phyloP scores from a whole-genome alignment of 371 early-diverging fungal species.

The Coemansia sp. region DNA sequence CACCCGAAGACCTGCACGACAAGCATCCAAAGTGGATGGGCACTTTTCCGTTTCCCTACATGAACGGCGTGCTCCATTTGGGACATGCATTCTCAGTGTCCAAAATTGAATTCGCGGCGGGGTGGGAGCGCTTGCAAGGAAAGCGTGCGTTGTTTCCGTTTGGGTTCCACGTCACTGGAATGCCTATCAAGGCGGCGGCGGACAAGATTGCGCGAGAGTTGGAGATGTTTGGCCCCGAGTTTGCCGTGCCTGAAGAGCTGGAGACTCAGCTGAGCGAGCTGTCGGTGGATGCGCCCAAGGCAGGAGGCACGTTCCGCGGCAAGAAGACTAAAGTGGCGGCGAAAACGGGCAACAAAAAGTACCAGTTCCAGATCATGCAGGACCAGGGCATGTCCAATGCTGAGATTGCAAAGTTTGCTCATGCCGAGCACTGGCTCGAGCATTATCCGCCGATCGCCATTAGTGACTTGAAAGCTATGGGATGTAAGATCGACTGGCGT shows the following conservation, averaged over 20 bases:
- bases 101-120: constrained; percentile 96
- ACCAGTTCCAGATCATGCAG: constrained; percentile 97
- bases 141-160: constrained; percentile 97
- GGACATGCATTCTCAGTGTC: constrained; percentile 98
- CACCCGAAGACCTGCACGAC: constrained; percentile 61
- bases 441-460: too few species aligned
- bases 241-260: constrained; percentile 62
- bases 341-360: constrained; percentile 82
- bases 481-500: constrained; percentile 97
- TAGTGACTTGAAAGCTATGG: constrained; percentile 88
- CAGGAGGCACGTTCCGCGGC: constrained; percentile 53
- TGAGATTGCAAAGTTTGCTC: constrained; percentile 94
- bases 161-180: constrained; percentile 99
- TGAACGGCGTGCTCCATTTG: constrained; percentile 99
- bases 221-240: constrained; percentile 87
- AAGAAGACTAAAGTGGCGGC: constrained; percentile 86
- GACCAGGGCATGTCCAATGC: constrained; percentile 84
- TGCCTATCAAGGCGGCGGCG: constrained; percentile 99
- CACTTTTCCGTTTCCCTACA: constrained; percentile 99
- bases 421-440: constrained; percentile 97
- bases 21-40: constrained; percentile 91
- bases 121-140: constrained; percentile 94
- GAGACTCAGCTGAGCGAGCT: constrained; percentile 55
- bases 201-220: constrained; percentile 97
- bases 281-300: constrained; percentile 53